Evolutionary conservation across 225 moss, liverwort and hornwort species (phyloP).

Genomic region (Pseudisothecium myosuroides): DNA sequence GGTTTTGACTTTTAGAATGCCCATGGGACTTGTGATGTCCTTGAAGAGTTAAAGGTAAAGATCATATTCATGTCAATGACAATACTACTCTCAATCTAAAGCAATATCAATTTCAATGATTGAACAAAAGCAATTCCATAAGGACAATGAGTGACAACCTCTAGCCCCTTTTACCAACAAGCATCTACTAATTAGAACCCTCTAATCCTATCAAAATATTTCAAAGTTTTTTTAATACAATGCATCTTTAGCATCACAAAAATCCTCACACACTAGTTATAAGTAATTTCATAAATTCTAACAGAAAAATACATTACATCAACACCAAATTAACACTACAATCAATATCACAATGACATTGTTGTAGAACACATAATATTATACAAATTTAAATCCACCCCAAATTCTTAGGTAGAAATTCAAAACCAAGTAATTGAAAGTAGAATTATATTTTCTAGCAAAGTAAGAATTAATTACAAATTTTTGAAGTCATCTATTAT

Average conservation of each 20-base stretch:
- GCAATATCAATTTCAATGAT: conserved; percentile 9
- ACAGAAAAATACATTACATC: neutral
- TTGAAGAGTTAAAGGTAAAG: no score
- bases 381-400: neutral
- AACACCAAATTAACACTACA: neutral
- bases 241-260: no score
- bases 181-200: neutral
- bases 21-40: no score
- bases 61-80: no score
- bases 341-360: neutral
- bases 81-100: neutral
- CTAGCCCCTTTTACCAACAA: neutral
- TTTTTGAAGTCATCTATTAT: neutral
- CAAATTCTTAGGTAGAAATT: neutral
- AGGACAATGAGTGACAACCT: neutral
- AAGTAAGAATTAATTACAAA: neutral
- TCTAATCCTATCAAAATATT: no score
- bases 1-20: no score
- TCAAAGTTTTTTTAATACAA: neutral
- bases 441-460: neutral
- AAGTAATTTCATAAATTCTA: neutral
- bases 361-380: neutral
- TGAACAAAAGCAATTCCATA: neutral
- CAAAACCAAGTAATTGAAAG: neutral
- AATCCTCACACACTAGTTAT: neutral